phyloP scores from a whole-genome alignment of 306 rosid genomes.

The Parietaria judaica region DNA sequence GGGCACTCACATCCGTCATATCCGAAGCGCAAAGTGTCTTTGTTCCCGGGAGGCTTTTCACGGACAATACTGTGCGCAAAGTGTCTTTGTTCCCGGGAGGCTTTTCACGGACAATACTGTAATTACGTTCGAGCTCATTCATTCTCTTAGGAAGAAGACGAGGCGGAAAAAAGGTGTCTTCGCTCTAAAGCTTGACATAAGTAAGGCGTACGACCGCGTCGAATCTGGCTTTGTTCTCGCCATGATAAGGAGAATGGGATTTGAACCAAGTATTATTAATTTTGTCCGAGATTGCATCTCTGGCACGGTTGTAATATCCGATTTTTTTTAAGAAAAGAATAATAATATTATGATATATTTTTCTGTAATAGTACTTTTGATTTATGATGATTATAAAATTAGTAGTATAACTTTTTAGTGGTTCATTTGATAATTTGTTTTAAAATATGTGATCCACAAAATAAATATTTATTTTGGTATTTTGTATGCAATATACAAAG shows the following conservation, averaged over 20 bases:
- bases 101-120: background rate
- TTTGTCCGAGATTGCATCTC: background rate
- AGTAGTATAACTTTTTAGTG: no score
- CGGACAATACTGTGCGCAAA: background rate
- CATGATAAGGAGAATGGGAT: background rate
- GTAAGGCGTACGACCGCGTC: background rate
- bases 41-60: background rate
- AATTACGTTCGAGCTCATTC: background rate
- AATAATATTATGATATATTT: no score
- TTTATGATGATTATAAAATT: no score
- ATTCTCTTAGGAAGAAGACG: background rate
- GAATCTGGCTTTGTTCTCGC: background rate
- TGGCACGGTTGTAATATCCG: background rate
- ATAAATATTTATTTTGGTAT: no score
- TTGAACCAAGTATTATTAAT: background rate
- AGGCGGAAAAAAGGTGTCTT: background rate
- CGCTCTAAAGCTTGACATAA: background rate
- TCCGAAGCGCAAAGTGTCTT: background rate
- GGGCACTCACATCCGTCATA: no score
- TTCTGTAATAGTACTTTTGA: no score
- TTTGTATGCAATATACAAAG: no score
- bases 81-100: background rate
- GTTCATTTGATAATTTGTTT: no score
- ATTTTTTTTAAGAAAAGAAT: no score
- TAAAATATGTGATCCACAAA: no score